Base-by-base conservation (phyloP, 805 yeast species). In the Kregervanrija pseudodelftensis region DNA sequence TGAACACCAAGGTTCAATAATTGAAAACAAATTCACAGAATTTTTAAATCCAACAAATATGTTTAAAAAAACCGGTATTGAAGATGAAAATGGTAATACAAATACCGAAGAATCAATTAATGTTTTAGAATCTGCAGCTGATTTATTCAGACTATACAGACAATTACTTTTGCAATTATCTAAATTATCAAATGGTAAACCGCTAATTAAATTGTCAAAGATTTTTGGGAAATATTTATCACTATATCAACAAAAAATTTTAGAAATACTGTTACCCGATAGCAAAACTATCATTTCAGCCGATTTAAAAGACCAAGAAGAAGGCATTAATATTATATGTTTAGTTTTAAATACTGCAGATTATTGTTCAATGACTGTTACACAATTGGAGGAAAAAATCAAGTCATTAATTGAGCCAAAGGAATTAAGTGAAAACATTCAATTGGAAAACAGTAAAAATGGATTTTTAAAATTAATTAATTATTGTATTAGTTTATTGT, bases 281-380 rank as follows among this genome's bases (percentile, higher is more conserved):
- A 43, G 49, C 11, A 58, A 55, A 35, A 45, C 53, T 32, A 43
- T 59, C 14, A 50, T 58, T 1, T 63, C 67, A 2, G 59, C 56
- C 8, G 65, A 68, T 16, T 61, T 61, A 1, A 45, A 54, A 35
- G 56, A 65, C 30, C 73, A 78, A 28, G 66, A 73, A 11, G 91
- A 85, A 51, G 80, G 86, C 1, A 66, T 86, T 14, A 73, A 72
- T 37, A 77, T 83, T 47, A 70, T 85, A 1, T 81, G 93, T 30
- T 67, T 87, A 58, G 74, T 89, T 9, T 65, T 91, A 33, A 87
- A 88, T 53, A 91, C 99, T 0, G 88, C 95, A 1, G 96, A 91
- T 59, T 93, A 90, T 60, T 82, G 95, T 47, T 76, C 86, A 13
- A 70, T 78, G 10, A 93, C 96, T 3, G 77, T 82, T 2, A 73